Conservation (phyloP, 352 stramenopile genomes). For the Pythium apleroticum region DNA sequence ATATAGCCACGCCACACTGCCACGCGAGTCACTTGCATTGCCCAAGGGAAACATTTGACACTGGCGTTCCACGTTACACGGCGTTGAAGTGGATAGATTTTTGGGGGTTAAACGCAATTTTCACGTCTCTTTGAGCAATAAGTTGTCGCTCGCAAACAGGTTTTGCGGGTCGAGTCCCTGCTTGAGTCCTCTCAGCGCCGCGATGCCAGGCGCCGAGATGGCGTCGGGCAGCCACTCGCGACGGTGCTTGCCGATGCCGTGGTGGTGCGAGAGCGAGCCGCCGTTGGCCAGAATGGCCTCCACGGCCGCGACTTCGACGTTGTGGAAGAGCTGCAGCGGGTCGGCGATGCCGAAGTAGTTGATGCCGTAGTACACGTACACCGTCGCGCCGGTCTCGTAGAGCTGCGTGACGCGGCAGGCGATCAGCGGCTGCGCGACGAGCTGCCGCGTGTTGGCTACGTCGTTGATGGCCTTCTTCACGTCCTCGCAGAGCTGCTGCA, state of each 20-base stretch:
- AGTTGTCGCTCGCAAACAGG: slow-evolving; percentile 90
- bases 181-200: slow-evolving; percentile 85
- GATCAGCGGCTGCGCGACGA: slow-evolving; percentile 77
- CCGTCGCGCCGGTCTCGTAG: slow-evolving; percentile 92
- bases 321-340: slow-evolving; percentile 77
- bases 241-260: slow-evolving; percentile 94
- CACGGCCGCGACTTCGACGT: slow-evolving; percentile 69
- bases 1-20: no score
- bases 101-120: not conserved
- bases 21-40: no score
- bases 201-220: slow-evolving; percentile 71
- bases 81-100: no score
- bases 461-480: slow-evolving; percentile 55
- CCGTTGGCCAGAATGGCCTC: slow-evolving; percentile 90
- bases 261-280: slow-evolving; percentile 94
- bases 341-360: slow-evolving; percentile 87
- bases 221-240: slow-evolving; percentile 82
- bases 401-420: slow-evolving; percentile 93
- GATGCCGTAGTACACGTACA: slow-evolving; percentile 98
- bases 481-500: slow-evolving; percentile 52
- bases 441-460: slow-evolving; percentile 46
- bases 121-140: slow-evolving; percentile 5
- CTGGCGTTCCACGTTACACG: no score
- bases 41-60: no score
- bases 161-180: slow-evolving; percentile 89